Conservation (phyloP, 192 early-diverging fungal species). For the Coemansia pectinata region DNA sequence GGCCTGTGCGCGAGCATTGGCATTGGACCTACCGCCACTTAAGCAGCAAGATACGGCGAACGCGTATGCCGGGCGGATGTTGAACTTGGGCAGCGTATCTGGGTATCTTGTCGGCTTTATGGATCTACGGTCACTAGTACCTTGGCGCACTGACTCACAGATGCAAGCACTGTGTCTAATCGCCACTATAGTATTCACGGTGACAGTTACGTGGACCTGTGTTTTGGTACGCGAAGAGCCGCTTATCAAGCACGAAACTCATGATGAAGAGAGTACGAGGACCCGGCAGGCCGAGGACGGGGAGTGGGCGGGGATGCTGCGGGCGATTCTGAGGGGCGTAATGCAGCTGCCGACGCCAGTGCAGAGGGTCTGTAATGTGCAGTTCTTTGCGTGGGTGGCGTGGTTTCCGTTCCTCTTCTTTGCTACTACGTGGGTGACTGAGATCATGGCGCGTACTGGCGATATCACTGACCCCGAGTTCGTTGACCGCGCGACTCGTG, state of each 20-base stretch:
- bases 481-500: constrained; percentile 66
- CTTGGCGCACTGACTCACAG: constrained; percentile 69
- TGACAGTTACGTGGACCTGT: constrained; percentile 67
- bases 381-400: constrained; percentile 97
- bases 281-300: neutral
- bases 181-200: constrained; percentile 67
- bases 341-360: constrained; percentile 67
- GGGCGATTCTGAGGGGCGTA: constrained; percentile 28
- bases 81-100: constrained; percentile 80
- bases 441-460: constrained; percentile 33
- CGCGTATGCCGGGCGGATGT: constrained; percentile 84
- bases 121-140: constrained; percentile 68
- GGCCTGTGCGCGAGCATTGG: constrained; percentile 80
- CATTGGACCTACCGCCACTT: constrained; percentile 80
- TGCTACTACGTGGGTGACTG: constrained; percentile 59
- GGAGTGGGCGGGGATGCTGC: constrained; percentile 33
- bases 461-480: constrained; percentile 38
- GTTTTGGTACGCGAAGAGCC: constrained; percentile 59
- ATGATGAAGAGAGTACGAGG: neutral
- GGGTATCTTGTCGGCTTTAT: constrained; percentile 88
- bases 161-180: constrained; percentile 81
- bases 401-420: constrained; percentile 99
- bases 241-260: neutral
- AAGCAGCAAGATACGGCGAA: constrained; percentile 81
- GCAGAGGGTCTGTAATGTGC: constrained; percentile 83